Evolutionary conservation across 208 protist genomes (phyloP).

Genomic region (Leishmania major): DNA sequence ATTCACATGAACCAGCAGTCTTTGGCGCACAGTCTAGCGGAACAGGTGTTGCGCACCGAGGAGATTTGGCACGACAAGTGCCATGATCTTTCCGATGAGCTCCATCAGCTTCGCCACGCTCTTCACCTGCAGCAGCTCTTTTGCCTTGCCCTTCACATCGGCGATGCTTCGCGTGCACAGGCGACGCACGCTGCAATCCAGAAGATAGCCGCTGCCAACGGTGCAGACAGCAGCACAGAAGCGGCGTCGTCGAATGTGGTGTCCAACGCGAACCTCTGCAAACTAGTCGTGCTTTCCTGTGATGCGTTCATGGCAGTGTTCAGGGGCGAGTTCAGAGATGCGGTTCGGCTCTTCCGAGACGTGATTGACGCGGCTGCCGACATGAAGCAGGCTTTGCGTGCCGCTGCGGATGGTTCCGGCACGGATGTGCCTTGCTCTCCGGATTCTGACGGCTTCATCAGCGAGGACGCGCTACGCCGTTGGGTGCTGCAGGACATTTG

Average conservation of each 20-base stretch:
- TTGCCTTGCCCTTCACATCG: conserved; percentile 41
- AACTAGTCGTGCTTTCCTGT: conserved; percentile 17
- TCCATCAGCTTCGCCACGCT: conserved; percentile 31
- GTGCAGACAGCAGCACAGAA: neutral
- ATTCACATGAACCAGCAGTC: conserved; percentile 59
- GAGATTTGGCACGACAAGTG: conserved; percentile 22
- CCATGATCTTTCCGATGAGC: conserved; percentile 21
- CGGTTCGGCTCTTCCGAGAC: conserved; percentile 16
- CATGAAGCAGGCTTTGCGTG: conserved; percentile 10
- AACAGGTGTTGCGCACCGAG: conserved; percentile 44
- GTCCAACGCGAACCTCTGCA: conserved; percentile 12
- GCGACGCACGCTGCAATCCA: conserved; percentile 3
- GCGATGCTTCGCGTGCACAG: conserved; percentile 20
- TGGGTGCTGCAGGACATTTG: conserved; percentile 52
- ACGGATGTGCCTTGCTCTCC: neutral
- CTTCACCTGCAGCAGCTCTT: conserved; percentile 46
- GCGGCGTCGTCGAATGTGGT: neutral
- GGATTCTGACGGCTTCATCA: conserved; percentile 12
- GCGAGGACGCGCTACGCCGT: conserved; percentile 17
- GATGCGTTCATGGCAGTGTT: conserved; percentile 30
- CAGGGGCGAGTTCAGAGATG: conserved; percentile 14
- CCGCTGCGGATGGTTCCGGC: neutral
- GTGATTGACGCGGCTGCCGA: conserved; percentile 15
- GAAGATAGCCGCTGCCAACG: neutral
- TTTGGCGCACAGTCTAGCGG: conserved; percentile 47